These are phyloP conservation scores for Blastobotrys parvus DNA, from an alignment of 805 yeast genomes.

Conservation along the genomic window DNA sequence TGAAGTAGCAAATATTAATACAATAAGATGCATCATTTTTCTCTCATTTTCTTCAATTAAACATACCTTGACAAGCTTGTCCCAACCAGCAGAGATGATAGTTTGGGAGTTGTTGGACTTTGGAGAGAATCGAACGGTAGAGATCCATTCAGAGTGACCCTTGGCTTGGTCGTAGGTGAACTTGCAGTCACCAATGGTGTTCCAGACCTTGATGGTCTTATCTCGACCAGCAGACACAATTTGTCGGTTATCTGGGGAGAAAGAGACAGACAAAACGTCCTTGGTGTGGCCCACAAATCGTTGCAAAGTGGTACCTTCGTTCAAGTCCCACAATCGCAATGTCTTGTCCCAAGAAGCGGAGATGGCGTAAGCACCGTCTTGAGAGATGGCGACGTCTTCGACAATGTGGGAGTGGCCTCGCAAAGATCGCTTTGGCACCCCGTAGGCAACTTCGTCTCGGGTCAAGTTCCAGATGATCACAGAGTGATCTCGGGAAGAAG, in stretches of 20 bases:
- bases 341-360: conserved; percentile 99
- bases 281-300: conserved; percentile 98
- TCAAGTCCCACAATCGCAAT: conserved; percentile 96
- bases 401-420: conserved; percentile 99
- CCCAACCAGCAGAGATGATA: conserved; percentile 98
- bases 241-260: conserved; percentile 93
- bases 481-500: conserved; percentile 98
- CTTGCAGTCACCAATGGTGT: conserved; percentile 95
- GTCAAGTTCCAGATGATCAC: conserved; percentile 96
- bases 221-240: conserved; percentile 99
- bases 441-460: conserved; percentile 94
- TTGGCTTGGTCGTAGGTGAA: conserved; percentile 59
- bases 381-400: conserved; percentile 94
- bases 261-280: conserved; percentile 95
- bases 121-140: conserved; percentile 96
- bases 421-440: conserved; percentile 96
- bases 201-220: conserved; percentile 98
- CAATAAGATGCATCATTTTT: conserved; percentile 28
- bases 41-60: conserved; percentile 8
- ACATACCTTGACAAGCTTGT: conserved; percentile 98
- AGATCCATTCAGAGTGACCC: conserved; percentile 99
- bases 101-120: conserved; percentile 47
- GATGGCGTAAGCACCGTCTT: conserved; percentile 95
- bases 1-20: conserved; percentile 97
- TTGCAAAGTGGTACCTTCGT: conserved; percentile 84